Percentiles rank a stretch among this genome's conserved stretches.
These are phyloP conservation scores for Fusarium globosum DNA, from an alignment of 2,329 filamentous ascomycete species.

Conservation along the genomic window DNA sequence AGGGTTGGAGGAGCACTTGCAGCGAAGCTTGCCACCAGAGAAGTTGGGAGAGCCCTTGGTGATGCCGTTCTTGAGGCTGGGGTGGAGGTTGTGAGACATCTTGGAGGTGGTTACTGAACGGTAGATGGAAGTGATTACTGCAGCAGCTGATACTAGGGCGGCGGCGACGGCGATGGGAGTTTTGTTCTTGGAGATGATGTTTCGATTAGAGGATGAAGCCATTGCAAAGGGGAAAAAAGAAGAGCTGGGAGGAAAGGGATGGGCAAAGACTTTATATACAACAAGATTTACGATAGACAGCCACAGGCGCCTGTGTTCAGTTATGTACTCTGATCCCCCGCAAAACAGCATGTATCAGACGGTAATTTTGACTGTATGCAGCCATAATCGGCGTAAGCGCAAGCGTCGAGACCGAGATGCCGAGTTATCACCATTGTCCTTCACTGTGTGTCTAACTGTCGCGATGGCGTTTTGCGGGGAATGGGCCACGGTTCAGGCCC, in stretches of 20 bases:
- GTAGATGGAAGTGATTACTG: constrained; percentile 37
- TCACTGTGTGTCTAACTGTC: background rate
- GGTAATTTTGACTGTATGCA: constrained; percentile 29
- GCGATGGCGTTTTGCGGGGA: constrained; percentile 33
- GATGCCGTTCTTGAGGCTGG: constrained; percentile 71
- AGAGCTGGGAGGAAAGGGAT: background rate
- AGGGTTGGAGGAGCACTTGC: constrained; percentile 66
- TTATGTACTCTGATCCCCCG: constrained; percentile 26
- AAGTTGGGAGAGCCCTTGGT: constrained; percentile 65
- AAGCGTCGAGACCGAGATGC: constrained; percentile 37
- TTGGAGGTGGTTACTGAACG: constrained; percentile 18
- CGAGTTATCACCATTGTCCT: constrained; percentile 42
- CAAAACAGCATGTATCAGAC: constrained; percentile 2
- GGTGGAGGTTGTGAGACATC: constrained; percentile 61
- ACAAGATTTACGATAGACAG: background rate
- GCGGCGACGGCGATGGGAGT: constrained; percentile 35
- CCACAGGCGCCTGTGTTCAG: constrained; percentile 1
- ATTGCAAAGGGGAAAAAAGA: constrained; percentile 7
- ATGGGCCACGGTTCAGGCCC: background rate
- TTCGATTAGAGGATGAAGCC: constrained; percentile 28
- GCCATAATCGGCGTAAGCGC: constrained; percentile 21
- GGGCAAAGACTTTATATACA: constrained; percentile 16
- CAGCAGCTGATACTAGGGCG: constrained; percentile 40
- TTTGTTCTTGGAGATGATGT: constrained; percentile 32
- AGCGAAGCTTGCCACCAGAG: constrained; percentile 69